Conservation (phyloP, 2,329 filamentous ascomycete species). For the Davidsoniella neocaledoniae region DNA sequence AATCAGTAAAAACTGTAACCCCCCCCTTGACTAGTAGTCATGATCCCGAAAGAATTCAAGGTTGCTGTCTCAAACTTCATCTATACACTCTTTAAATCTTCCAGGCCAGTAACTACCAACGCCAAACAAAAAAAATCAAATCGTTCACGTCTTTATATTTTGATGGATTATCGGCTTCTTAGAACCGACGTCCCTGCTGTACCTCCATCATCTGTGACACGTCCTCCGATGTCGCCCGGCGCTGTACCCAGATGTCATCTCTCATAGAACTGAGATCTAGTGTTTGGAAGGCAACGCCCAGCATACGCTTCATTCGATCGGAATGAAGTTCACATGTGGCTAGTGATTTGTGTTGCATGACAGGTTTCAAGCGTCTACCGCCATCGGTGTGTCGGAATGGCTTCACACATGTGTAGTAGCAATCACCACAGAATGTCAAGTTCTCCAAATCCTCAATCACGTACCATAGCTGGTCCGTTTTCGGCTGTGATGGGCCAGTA, state of each 20-base stretch:
- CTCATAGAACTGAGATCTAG: conserved; percentile 5
- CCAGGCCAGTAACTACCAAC: neutral
- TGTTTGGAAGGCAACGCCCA: conserved; percentile 34
- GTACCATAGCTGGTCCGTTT: conserved; percentile 56
- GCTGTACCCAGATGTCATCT: conserved; percentile 9
- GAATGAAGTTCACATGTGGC: conserved; percentile 62
- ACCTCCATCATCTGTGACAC: conserved; percentile 6
- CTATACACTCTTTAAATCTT: neutral
- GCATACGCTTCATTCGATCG: conserved; percentile 58
- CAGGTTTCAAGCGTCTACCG: conserved; percentile 38
- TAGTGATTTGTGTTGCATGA: conserved; percentile 44
- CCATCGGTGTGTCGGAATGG: conserved; percentile 52
- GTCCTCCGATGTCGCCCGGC: conserved; percentile 3
- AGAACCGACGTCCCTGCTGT: conserved; percentile 6
- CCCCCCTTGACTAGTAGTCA: too few species aligned
- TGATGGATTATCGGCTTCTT: neutral
- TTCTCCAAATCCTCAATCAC: conserved; percentile 58
- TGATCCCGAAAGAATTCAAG: too few species aligned
- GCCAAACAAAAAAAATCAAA: neutral
- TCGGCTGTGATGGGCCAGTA: conserved; percentile 45
- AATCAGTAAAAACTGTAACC: too few species aligned
- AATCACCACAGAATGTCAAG: conserved; percentile 75
- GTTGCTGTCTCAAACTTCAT: neutral
- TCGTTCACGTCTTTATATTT: neutral
- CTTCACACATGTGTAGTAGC: conserved; percentile 46